Base-by-base conservation (phyloP, 2,329 filamentous ascomycete species). In the Aspergillus pseudoviridinutans region DNA sequence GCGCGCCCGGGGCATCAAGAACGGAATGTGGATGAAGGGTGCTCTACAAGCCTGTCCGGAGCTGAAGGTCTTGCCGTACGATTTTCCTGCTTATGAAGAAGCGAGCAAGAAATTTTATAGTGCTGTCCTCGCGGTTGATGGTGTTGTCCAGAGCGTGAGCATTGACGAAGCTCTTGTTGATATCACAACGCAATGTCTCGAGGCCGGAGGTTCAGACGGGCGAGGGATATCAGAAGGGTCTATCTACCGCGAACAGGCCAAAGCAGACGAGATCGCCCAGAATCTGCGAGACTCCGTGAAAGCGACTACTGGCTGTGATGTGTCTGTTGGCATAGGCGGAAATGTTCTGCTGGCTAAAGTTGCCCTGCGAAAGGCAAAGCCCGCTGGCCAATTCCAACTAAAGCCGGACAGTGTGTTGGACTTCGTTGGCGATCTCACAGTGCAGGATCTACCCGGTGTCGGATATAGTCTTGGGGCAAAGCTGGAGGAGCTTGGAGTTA, bases 21-120 rank as follows among this genome's bases (percentile, higher is more conserved):
- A 99, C 65, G 95, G 95, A 41, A 99, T 97, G 94, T 99, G 95
- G 94, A 97, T 99, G 93, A 95, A 93, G 71, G 82, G 84, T 35
- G 94, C 94, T 0, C 80, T 88, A 58, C 88, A 94, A 64, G 74
- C 94, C 20, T 99, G 92, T 68, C 88, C 93, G 0, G 85, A 91
- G 24, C 79, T 99, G 20, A 92, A 95, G 64, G 87, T 97, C 1
- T 71, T 99, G n/a, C 90, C 92, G 0, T 99, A 99, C 66, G 92
- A 99, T 68, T 99, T 97, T 69, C 88, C 90, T 1, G 93, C 87
- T 0, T 99, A 99, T 65, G 94, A 99, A 78, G 89, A 92, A 58
- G 91, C 92, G 1, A 99, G 94, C 68, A 83, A 85, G 56, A 81
- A 85, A 2, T 99, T 99, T 66, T 99, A 99, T 66, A 87, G 91